phyloP scores from a whole-genome alignment of 805 yeast genomes.

The Yamadazyma sp. region DNA sequence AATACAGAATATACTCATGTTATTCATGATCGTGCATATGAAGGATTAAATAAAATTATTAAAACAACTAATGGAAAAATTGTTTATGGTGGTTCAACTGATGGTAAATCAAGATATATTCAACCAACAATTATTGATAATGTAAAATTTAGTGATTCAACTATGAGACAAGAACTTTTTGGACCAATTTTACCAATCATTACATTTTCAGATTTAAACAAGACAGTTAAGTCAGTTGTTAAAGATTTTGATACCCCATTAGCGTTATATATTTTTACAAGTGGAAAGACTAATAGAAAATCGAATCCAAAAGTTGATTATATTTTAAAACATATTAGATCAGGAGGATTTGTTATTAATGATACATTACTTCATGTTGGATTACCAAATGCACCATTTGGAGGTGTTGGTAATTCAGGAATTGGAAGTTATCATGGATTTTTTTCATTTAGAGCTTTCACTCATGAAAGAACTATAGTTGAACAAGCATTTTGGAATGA shows the following conservation, averaged over 20 bases:
- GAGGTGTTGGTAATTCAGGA: conserved; percentile 88
- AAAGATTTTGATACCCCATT: conserved; percentile 69
- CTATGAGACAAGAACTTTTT: conserved; percentile 77
- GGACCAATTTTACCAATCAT: conserved; percentile 84
- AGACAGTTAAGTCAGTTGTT: conserved; percentile 43
- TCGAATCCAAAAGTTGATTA: conserved; percentile 43
- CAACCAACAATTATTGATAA: conserved; percentile 72
- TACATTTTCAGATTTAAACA: conserved; percentile 44
- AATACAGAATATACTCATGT: conserved; percentile 51
- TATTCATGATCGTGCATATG: conserved; percentile 52
- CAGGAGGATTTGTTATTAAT: conserved; percentile 70
- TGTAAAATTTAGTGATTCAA: conserved; percentile 61
- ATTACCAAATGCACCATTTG: conserved; percentile 72
- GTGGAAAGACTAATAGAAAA: conserved; percentile 38
- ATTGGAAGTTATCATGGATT: conserved; percentile 79
- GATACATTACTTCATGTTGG: conserved; percentile 74
- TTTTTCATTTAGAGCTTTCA: conserved; percentile 51
- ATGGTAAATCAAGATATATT: conserved; percentile 44
- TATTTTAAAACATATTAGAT: conserved; percentile 54
- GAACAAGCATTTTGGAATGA: conserved; percentile 68
- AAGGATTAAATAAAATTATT: conserved; percentile 44
- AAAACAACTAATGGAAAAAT: conserved; percentile 49
- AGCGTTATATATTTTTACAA: conserved; percentile 68
- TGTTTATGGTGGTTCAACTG: conserved; percentile 46
- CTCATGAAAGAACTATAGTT: conserved; percentile 68